Evolutionary conservation across 805 yeast genomes (phyloP).

Genomic region (Barnettozyma wickerhamii): DNA sequence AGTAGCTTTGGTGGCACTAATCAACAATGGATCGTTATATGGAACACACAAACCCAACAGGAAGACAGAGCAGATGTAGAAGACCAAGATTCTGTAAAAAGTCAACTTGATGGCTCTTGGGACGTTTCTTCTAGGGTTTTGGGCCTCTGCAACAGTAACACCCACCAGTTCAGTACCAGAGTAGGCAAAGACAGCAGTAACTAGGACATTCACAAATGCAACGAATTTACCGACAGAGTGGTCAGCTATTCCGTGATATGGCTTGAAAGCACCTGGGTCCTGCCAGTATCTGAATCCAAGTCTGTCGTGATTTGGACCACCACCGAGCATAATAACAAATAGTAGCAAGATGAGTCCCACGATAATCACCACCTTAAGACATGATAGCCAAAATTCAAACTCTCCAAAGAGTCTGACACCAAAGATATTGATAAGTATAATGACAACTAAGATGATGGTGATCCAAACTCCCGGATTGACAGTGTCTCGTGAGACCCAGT

Average conservation of each 20-base stretch:
- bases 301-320: slow-evolving; percentile 72
- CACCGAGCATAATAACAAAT: slow-evolving; percentile 68
- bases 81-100: slow-evolving; percentile 61
- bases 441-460: slow-evolving; percentile 33
- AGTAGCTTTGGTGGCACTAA: slow-evolving; percentile 42
- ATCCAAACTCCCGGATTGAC: slow-evolving; percentile 55
- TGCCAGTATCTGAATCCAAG: slow-evolving; percentile 70
- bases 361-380: slow-evolving; percentile 49
- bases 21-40: slow-evolving; percentile 45
- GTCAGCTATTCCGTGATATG: slow-evolving; percentile 37
- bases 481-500: slow-evolving; percentile 40
- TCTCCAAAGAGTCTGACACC: slow-evolving; percentile 56
- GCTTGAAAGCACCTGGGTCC: slow-evolving; percentile 60
- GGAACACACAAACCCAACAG: slow-evolving; percentile 68
- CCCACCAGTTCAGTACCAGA: slow-evolving; percentile 70
- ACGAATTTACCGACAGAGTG: slow-evolving; percentile 54
- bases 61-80: slow-evolving; percentile 58
- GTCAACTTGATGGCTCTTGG: slow-evolving; percentile 71
- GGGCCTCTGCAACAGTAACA: slow-evolving; percentile 70
- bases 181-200: slow-evolving; percentile 64
- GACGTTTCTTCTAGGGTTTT: slow-evolving; percentile 61
- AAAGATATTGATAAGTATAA: slow-evolving; percentile 44
- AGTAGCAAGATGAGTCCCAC: slow-evolving; percentile 60
- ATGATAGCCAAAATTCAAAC: slow-evolving; percentile 47
- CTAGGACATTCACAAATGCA: slow-evolving; percentile 57